Percentiles rank a stretch among this genome's conserved stretches.
Conservation (phyloP, 208 protist species). For the Lotmaria passim region DNA sequence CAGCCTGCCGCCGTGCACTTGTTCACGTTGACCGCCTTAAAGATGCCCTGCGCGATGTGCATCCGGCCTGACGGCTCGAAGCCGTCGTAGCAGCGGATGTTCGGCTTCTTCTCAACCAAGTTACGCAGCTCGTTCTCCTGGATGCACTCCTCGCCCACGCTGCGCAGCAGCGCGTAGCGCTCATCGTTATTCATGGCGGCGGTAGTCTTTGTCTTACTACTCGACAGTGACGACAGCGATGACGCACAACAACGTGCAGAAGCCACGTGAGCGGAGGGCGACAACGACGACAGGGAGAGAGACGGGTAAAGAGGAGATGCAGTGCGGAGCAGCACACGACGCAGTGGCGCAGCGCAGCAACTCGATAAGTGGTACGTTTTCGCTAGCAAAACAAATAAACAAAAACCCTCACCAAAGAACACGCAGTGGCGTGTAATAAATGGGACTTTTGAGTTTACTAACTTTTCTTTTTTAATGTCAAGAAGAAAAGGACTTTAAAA, state of each 20-base stretch:
- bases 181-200: conserved; percentile 50
- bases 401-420: conserved; percentile 8
- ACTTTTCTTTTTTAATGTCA: too few relatives aligned
- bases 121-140: conserved; percentile 92
- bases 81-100: conserved; percentile 97
- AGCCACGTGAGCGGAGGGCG: not conserved
- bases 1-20: conserved; percentile 96
- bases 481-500: conserved; percentile 18
- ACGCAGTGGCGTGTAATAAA: not conserved
- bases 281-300: not conserved
- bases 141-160: conserved; percentile 97
- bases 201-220: too few relatives aligned
- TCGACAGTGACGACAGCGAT: not conserved
- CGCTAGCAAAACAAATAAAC: conserved; percentile 2
- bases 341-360: conserved; percentile 16
- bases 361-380: conserved; percentile 27
- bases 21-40: conserved; percentile 99
- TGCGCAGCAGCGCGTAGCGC: conserved; percentile 84
- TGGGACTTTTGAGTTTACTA: too few relatives aligned
- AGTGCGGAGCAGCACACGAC: conserved; percentile 10
- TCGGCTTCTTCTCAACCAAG: conserved; percentile 93
- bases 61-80: conserved; percentile 99
- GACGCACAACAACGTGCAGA: not conserved
- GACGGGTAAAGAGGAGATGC: not conserved
- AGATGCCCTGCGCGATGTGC: conserved; percentile 99